Conservation (phyloP, 2,329 filamentous ascomycete species). For the Acrodontium crateriforme region DNA sequence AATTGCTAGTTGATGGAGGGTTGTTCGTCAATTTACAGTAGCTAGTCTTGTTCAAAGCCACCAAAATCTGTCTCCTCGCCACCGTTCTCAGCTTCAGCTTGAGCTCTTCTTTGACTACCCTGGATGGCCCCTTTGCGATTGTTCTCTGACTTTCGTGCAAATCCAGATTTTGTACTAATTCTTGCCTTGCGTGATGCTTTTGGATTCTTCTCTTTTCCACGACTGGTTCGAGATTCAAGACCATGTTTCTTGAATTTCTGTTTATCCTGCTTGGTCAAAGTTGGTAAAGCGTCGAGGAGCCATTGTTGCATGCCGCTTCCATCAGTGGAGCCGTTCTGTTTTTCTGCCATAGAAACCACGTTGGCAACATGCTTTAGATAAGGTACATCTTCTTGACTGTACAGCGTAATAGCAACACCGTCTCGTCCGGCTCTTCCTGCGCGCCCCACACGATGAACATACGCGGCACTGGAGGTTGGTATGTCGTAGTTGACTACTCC, state of each 20-base stretch:
- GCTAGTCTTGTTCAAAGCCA: conserved; percentile 19
- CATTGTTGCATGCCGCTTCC: conserved; percentile 58
- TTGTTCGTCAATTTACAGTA: conserved; percentile 80
- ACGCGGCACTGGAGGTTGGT: conserved; percentile 75
- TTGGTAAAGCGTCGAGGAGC: conserved; percentile 76
- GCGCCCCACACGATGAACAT: conserved; percentile 85
- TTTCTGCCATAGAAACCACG: conserved; percentile 74
- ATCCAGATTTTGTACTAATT: conserved; percentile 76
- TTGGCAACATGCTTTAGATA: conserved; percentile 86
- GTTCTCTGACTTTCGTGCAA: conserved; percentile 54
- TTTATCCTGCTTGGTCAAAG: conserved; percentile 69
- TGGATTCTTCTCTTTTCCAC: conserved; percentile 24
- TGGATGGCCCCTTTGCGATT: conserved; percentile 37
- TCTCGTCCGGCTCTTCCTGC: conserved; percentile 79
- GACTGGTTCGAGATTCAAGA: conserved; percentile 51
- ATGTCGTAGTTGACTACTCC: conserved; percentile 97
- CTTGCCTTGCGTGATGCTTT: conserved; percentile 40
- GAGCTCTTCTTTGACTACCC: conserved; percentile 22
- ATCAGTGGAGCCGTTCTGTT: conserved; percentile 34
- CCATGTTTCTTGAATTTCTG: conserved; percentile 70
- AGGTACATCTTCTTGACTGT: conserved; percentile 87
- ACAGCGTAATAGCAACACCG: conserved; percentile 83
- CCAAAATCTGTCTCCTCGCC: conserved; percentile 26
- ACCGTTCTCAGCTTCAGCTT: conserved; percentile 9
- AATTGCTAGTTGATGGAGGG: conserved; percentile 76